Base-by-base conservation (phyloP, 805 yeast genomes). In the Nakazawaea ambrosiae region DNA sequence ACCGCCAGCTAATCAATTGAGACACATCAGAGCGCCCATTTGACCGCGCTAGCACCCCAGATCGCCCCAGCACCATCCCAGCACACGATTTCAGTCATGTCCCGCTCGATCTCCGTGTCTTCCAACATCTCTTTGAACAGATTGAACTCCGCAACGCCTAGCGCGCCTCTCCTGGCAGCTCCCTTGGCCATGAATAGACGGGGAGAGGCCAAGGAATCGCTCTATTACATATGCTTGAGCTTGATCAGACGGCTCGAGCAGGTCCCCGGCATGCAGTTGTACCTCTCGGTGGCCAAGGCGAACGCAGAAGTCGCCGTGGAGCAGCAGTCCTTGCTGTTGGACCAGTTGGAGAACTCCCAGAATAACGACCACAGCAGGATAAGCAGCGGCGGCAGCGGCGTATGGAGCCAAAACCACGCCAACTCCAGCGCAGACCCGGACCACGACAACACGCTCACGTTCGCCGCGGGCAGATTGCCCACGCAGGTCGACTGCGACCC, bases 401-500 rank as follows among this genome's bases (percentile, higher is more conserved):
- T 22, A 5, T 30, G 37, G 35, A 9, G 18, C 10, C 31, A 19
- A 15, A 20, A 5, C 8, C 6, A 33, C 12, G 36, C 22, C 6
- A 14, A 31, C 11, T 33, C 37, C 28, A 33, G 36, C 4, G 32
- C 42, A 4, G 34, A 37, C n/a, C 35, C 47, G 4, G 49, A 48
- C 15, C 48, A 43, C 35, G 67, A 60, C 45, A 66, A 67, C 39
- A 54, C 73, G 31, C 64, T 63, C 50, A 84, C 87, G 5, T 84
- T 76, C 58, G 75, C 82, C 33, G 83, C 82, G 43, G 94, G 94
- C 20, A 78, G 81, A 12, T 66, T 80, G 31, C 94, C 90, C 4
- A 83, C 83, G 4, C 76, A 73, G 45, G 69, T 73, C 43, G 72
- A 73, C 45, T 82, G 85, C 51, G 99, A 92, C 55, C 97, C 97